Base-by-base conservation (phyloP, 352 stramenopile genomes). In the Phytophthora idaei region DNA sequence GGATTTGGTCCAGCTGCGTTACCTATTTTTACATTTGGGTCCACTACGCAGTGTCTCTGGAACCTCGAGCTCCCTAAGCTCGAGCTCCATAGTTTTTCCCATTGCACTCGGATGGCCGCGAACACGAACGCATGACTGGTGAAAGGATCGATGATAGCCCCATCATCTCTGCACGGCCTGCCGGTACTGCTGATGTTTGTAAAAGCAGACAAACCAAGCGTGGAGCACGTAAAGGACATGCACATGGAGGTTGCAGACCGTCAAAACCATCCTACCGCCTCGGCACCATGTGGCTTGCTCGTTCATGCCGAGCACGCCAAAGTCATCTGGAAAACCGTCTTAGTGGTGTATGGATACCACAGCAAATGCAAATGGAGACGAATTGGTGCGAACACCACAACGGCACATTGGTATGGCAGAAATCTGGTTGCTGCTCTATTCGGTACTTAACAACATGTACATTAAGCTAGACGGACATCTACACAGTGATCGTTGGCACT, bases 381-480 rank as follows among this genome's bases (percentile, higher is more conserved):
- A 42, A 42, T 42, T 15, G 36, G 0, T 42, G 12, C 36, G 12
- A 15, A 15, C 36, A 42, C 36, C 8, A 15, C 36, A 42, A 15
- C 0, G 36, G 10, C 36, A 14, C 36, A 15, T 42, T 15, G 12
- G 10, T 42, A 42, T 42, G 10, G 36, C 6, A 42, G 29, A n/a
- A 32, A 32, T 32, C 6, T 42, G 36, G 10, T 42, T 32, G 29
- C 36, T 42, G 7, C 36, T 42, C 4, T 28, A 47, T 47, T 47
- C 4, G 5, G 11, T 28, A 47, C 41, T 28, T 10, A 15, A 47
- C 41, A 28, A 47, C 41, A 28, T 47, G 41, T 27, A 47, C 36
- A n/a, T 15, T 42, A 11, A 42, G 15, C 48, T 64, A 21, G 1
- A 69, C 53, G 41, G 49, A 64, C 62, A 64, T 64, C 39, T 60